phyloP scores from a whole-genome alignment of 768 basidiomycete genomes.

The Pleurotus pulmonarius region DNA sequence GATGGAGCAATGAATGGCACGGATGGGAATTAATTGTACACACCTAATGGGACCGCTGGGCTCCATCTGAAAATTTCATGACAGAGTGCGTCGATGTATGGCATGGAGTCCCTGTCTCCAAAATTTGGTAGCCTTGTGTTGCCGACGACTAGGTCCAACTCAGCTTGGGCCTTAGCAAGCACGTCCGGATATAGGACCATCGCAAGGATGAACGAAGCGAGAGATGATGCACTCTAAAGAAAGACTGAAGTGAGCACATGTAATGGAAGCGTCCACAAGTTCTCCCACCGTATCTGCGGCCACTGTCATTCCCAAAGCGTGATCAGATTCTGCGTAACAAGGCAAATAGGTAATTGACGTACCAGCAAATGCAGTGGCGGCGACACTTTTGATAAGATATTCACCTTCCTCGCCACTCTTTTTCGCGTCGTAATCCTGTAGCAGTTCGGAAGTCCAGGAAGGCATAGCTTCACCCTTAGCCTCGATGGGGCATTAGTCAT shows the following conservation, averaged over 20 bases:
- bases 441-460: conserved; percentile 12
- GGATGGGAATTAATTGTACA: not conserved
- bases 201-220: conserved; percentile 20
- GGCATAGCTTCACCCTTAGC: conserved; percentile 13
- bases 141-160: conserved; percentile 21
- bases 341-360: not conserved
- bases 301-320: not conserved
- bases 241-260: not conserved
- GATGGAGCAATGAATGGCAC: not conserved
- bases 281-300: conserved; percentile 14
- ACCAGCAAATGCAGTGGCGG: conserved; percentile 4
- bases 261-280: not conserved
- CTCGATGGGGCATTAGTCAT: conserved; percentile 1
- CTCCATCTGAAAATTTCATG: conserved; percentile 17
- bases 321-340: not conserved
- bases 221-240: not conserved
- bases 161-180: conserved; percentile 20
- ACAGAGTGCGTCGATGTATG: conserved; percentile 12
- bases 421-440: conserved; percentile 5
- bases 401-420: conserved; percentile 10
- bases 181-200: conserved; percentile 20
- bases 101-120: conserved; percentile 15
- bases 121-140: conserved; percentile 21
- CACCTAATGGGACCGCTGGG: conserved; percentile 9
- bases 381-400: conserved; percentile 12